Percentiles rank a stretch among this genome's conserved stretches.
These are phyloP conservation scores for Brasilioporus rufonigricans DNA, from an alignment of 768 basidiomycete species.

Conservation along the genomic window DNA sequence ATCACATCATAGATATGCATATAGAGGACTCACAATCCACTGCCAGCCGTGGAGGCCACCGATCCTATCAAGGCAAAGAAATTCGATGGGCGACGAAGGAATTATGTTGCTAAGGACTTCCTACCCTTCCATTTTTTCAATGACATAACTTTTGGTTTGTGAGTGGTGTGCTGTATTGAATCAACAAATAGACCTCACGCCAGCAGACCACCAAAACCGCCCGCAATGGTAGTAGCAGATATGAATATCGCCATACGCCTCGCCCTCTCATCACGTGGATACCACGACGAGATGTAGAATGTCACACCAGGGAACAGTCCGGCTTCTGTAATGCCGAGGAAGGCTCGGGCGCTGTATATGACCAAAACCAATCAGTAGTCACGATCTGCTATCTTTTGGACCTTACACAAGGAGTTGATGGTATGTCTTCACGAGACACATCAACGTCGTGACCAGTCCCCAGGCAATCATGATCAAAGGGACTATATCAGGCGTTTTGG, in stretches of 20 bases:
- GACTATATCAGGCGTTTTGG: conserved; percentile 28
- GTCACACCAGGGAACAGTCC: conserved; percentile 42
- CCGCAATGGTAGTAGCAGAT: conserved; percentile 56
- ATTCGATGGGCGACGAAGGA: not conserved
- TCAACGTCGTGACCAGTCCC: conserved; percentile 37
- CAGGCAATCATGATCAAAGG: conserved; percentile 38
- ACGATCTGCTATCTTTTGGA: not conserved
- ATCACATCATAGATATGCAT: not conserved
- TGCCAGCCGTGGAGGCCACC: conserved; percentile 36
- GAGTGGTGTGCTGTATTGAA: not conserved
- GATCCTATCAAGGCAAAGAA: conserved; percentile 11
- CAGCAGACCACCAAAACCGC: conserved; percentile 47
- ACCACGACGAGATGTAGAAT: conserved; percentile 55
- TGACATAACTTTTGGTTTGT: conserved; percentile 32
- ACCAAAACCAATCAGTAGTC: not conserved
- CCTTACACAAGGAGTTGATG: conserved; percentile 32
- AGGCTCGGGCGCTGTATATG: conserved; percentile 33
- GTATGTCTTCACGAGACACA: conserved; percentile 35
- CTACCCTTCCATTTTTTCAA: conserved; percentile 34
- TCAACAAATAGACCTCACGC: conserved; percentile 34
- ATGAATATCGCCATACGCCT: conserved; percentile 60
- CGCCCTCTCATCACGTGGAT: conserved; percentile 55
- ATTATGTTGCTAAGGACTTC: conserved; percentile 9
- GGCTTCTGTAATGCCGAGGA: conserved; percentile 47
- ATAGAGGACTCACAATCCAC: conserved; percentile 34